Percentiles rank a stretch among this genome's conserved stretches.
phyloP scores from a whole-genome alignment of 768 basidiomycete genomes.

The Rickenella mellea region DNA sequence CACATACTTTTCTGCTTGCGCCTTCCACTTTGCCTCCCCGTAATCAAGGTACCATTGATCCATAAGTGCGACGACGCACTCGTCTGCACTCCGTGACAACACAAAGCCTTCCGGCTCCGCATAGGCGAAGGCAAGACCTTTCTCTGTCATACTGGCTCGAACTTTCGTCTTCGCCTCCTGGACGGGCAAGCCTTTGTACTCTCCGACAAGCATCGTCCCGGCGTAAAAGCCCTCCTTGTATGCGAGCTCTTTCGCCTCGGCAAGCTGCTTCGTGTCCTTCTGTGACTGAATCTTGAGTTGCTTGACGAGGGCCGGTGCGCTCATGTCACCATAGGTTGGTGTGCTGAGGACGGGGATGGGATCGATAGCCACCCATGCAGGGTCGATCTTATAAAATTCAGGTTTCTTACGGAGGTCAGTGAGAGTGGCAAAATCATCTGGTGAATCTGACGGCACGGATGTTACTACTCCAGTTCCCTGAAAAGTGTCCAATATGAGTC shows the following conservation, averaged over 20 bases:
- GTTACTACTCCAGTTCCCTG: slow-evolving; percentile 97
- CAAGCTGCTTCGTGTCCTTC: slow-evolving; percentile 86
- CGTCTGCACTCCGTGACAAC: slow-evolving; percentile 85
- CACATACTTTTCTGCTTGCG: slow-evolving; percentile 70
- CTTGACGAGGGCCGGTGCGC: slow-evolving; percentile 74
- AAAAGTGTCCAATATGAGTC: slow-evolving; percentile 1
- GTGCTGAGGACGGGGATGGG: slow-evolving; percentile 85
- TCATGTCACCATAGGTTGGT: slow-evolving; percentile 87
- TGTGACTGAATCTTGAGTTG: slow-evolving; percentile 92
- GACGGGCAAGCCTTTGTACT: slow-evolving; percentile 82
- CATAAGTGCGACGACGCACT: slow-evolving; percentile 95
- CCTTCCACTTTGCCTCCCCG: slow-evolving; percentile 85
- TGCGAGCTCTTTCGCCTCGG: slow-evolving; percentile 94
- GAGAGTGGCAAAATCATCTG: slow-evolving; percentile 88
- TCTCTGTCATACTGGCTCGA: slow-evolving; percentile 70
- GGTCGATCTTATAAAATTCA: slow-evolving; percentile 91
- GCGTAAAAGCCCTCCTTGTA: slow-evolving; percentile 99
- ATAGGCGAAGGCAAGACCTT: slow-evolving; percentile 76
- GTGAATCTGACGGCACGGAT: slow-evolving; percentile 96
- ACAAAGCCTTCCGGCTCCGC: slow-evolving; percentile 92
- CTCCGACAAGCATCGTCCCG: slow-evolving; percentile 85
- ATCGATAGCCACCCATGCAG: slow-evolving; percentile 76
- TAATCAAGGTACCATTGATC: slow-evolving; percentile 99
- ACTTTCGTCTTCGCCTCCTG: slow-evolving; percentile 91
- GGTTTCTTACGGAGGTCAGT: slow-evolving; percentile 93